Percentiles rank a stretch among this genome's conserved stretches.
Conservation (phyloP, 495 filamentous ascomycete genomes). For the Daldinia grandis region DNA sequence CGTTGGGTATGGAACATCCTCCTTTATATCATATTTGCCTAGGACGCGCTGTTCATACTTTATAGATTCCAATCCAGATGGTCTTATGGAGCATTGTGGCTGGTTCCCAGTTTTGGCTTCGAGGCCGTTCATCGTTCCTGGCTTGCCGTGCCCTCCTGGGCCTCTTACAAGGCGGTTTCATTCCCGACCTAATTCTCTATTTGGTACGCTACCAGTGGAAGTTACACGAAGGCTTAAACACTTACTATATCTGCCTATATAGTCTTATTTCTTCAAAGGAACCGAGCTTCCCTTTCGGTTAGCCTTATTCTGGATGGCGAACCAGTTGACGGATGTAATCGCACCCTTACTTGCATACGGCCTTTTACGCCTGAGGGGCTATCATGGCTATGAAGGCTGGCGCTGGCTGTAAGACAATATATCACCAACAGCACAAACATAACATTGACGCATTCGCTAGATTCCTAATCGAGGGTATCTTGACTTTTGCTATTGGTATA, state of each 20-base stretch:
- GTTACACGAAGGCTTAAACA: too few species aligned
- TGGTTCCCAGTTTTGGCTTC: conserved; percentile 12
- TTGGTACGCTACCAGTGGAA: background rate
- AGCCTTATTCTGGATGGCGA: conserved; percentile 10
- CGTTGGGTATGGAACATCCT: background rate
- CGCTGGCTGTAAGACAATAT: background rate
- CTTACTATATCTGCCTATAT: background rate
- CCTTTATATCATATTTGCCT: background rate
- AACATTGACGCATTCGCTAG: background rate
- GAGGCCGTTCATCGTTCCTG: conserved; percentile 1
- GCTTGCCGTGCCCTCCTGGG: background rate
- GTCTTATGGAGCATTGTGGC: conserved; percentile 5
- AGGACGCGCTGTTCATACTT: background rate
- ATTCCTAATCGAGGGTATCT: conserved; percentile 4
- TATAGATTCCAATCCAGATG: conserved; percentile 1
- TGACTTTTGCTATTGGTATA: conserved; percentile 59
- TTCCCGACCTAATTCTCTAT: conserved; percentile 5
- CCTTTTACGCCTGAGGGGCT: background rate
- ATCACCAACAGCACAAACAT: background rate
- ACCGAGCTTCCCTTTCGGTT: background rate
- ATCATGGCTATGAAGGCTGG: conserved; percentile 5
- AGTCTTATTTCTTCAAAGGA: conserved; percentile 9
- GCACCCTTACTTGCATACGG: conserved; percentile 2
- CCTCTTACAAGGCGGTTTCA: conserved; percentile 2
- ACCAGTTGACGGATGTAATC: conserved; percentile 2